Base-by-base conservation (phyloP, 2,329 filamentous ascomycete genomes). In the Chalara sp. region DNA sequence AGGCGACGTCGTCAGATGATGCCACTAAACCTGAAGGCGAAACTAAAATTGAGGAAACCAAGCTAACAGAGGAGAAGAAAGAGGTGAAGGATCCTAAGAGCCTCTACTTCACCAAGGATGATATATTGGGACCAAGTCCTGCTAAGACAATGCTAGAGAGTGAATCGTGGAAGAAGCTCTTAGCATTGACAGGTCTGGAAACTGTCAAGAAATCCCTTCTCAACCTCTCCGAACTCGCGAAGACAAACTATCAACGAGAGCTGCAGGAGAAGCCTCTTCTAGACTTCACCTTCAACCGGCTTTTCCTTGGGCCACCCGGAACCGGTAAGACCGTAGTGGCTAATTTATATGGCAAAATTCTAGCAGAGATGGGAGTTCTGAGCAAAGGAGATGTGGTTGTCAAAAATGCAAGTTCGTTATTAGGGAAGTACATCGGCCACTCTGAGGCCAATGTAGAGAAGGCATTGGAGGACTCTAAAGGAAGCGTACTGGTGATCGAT, bases 281-380 rank as follows among this genome's bases (percentile, higher is more conserved):
- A 0, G 68, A 83, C 48, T 81, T 80, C 47, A 80, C 76, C 0
- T 70, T 89, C 0, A 90, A 89, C 62, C 72, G 76, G 6, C 79
- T 89, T 1, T 88, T 91, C 50, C 62, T 89, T 0, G 87, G 87
- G 0, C 78, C 75, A 1, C 87, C 87, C 0, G 87, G 87, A 0
- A 91, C 87, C 0, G 86, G 87, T 0, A 91, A 90, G 59, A 90
- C 87, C 0, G 83, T 83, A 0, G 81, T 91, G 0, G 87, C 85
- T 0, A 88, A 86, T 61, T 66, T 89, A 0, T 90, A 89, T 56
- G 86, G 84, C 0, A 68, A 74, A 39, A 83, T 91, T 2, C 70
- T 91, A 1, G 81, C 77, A 0, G 79, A 87, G 49, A 65, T 91
- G 5, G 86, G 86, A 0, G 57, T 87, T 1, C 63, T 90, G 0